Base-by-base conservation (phyloP, 73 alveolate species). In the Paramecium sonneborni region DNA sequence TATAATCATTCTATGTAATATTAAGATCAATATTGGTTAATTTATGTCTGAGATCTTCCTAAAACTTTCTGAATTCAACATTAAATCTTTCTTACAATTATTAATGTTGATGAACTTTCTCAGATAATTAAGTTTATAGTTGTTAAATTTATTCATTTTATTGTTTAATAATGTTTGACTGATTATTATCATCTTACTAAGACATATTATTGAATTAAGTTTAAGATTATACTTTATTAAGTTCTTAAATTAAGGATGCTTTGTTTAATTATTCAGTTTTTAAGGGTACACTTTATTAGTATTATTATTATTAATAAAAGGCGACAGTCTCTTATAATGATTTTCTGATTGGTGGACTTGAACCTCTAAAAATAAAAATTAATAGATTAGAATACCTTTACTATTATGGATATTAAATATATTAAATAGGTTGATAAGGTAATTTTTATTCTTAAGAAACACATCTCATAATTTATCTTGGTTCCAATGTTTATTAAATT, bases 21-120 rank as follows among this genome's bases (percentile, higher is more conserved):
- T 79, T 79, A 14, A 79, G 24, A 41, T 79, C 90, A 24, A 79
- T 23, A 34, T 26, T 43, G 7, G 21, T 79, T 23, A 79, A 24
- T 18, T 79, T 30, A 14, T 39, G 34, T 26, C 32, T 38, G 2
- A 79, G 6, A n/a, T 79, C 90, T 23, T 79, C 90, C 72, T 79
- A 79, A 79, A 79, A 79, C 32, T 79, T 79, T n/a, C 32, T 79
- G 26, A 79, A 79, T 79, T 79, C 90, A 1, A 24, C 52, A 79
- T 79, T 79, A 79, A 43, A 79, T 79, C 55, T 39, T 7, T 79
- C 90, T 44, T 79, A 14, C 43, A 79, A 46, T 62, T 79, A 43
- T 44, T 79, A 79, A 23, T 79, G 41, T 14, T 39, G 15, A 79
- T 79, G 90, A 21, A 79, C 90, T 24, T 44, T 79, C 15, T 79